Conservation (phyloP, 225 moss, liverwort and hornwort species). For the Asterella californica region DNA sequence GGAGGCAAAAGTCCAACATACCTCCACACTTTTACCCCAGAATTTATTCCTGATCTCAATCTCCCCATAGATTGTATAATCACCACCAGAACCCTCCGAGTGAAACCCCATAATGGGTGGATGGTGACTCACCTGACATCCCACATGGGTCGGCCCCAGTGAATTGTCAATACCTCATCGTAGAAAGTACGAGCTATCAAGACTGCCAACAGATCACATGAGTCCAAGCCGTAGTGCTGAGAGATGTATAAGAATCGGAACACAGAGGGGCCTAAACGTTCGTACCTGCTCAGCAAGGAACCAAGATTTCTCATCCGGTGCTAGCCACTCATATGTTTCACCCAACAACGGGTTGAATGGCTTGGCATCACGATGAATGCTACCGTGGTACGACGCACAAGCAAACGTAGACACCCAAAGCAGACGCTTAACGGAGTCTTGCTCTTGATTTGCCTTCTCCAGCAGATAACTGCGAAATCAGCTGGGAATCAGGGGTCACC, state of each 20-base stretch:
- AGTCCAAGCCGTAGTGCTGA: background rate
- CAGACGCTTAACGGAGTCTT: slow-evolving; percentile 69
- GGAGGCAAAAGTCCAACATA: slow-evolving; percentile 10
- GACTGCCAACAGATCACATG: background rate
- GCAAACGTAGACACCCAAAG: slow-evolving; percentile 73
- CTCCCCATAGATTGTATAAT: slow-evolving; percentile 79
- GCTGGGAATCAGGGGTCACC: background rate
- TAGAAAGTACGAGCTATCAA: background rate
- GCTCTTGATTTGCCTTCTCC: slow-evolving; percentile 70
- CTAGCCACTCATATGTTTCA: slow-evolving; percentile 87
- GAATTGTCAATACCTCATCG: background rate
- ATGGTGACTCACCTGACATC: slow-evolving; percentile 88
- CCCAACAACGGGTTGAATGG: slow-evolving; percentile 98
- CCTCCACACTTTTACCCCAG: slow-evolving; percentile 99
- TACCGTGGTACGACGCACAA: slow-evolving; percentile 90
- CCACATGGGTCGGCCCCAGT: background rate
- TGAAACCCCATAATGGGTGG: slow-evolving; percentile 96
- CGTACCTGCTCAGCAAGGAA: slow-evolving; percentile 93
- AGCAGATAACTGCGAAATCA: slow-evolving; percentile 57
- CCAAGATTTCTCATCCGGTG: slow-evolving; percentile 69
- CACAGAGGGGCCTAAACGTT: too few species aligned
- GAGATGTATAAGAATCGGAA: background rate
- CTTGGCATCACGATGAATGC: slow-evolving; percentile 97
- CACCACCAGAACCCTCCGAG: slow-evolving; percentile 56
- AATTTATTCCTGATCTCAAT: slow-evolving; percentile 97